A percentile compares a stretch with the other conserved stretches of the same genome.
Conservation (phyloP, 202 grass and related monocot genomes). For the Panicum hallii region DNA sequence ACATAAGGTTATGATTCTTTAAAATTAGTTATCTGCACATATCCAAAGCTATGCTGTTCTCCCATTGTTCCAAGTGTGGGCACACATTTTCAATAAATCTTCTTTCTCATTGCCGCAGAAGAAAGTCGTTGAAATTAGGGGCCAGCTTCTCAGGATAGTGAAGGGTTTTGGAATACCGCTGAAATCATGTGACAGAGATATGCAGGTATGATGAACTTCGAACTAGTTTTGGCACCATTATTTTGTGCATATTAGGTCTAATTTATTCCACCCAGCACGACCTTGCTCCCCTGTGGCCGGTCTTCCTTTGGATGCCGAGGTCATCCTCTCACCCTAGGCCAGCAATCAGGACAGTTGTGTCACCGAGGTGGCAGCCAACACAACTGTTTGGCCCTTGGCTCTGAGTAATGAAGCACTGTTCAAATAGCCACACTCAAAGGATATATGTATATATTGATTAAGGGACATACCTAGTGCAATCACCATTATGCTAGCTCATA, state of each 20-base stretch:
- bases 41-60: conserved; percentile 33
- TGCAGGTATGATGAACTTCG: conserved; percentile 59
- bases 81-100: conserved; percentile 30
- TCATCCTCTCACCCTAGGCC: background rate
- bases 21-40: conserved; percentile 22
- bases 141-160: conserved; percentile 76
- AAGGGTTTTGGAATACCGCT: conserved; percentile 77
- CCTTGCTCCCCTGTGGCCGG: background rate
- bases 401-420: background rate
- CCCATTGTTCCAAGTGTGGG: conserved; percentile 3
- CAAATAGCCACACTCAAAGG: background rate
- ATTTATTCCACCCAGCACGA: background rate
- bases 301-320: background rate
- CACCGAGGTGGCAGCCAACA: background rate
- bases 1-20: background rate
- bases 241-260: background rate
- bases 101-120: conserved; percentile 64
- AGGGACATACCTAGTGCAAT: background rate
- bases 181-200: conserved; percentile 92
- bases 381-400: background rate
- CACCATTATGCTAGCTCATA: background rate
- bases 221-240: conserved; percentile 32
- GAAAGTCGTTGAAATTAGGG: conserved; percentile 89
- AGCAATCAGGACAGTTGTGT: background rate
- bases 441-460: background rate